Percentiles rank a stretch among this genome's conserved stretches.
Conservation (phyloP, 75 land plant genomes). For the Selaginella tamariscina region DNA sequence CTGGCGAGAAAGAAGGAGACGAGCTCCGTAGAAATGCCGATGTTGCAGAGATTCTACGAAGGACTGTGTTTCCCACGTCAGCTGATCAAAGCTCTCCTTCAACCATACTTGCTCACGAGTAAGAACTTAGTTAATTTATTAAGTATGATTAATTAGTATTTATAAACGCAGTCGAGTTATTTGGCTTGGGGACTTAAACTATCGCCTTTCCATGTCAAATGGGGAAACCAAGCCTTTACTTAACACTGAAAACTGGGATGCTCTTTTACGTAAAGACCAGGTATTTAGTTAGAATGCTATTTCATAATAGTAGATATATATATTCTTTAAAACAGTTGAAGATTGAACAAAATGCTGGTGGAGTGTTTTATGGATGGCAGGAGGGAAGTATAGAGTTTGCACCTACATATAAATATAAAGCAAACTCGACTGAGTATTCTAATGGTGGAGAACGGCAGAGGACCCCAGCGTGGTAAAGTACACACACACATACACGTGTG, state of each 20-base stretch:
- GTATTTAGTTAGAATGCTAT: constrained; percentile 17
- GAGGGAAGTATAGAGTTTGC: constrained; percentile 70
- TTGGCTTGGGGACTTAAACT: constrained; percentile 86
- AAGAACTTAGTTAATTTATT: too few species aligned
- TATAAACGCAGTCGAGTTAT: constrained; percentile 41
- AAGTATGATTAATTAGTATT: too few species aligned
- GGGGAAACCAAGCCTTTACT: constrained; percentile 30
- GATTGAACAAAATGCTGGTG: constrained; percentile 53
- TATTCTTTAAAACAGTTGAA: constrained; percentile 37
- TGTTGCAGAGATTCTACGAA: constrained; percentile 51
- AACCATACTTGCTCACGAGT: constrained; percentile 72
- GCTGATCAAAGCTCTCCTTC: constrained; percentile 32
- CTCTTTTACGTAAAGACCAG: constrained; percentile 58
- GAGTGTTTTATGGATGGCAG: constrained; percentile 83
- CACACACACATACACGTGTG: not conserved
- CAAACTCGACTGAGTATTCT: constrained; percentile 36
- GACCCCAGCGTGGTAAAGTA: constrained; percentile 67
- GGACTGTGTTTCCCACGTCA: constrained; percentile 38
- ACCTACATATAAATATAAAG: constrained; percentile 77
- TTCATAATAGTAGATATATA: not conserved
- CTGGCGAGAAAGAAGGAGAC: constrained; percentile 76
- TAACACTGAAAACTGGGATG: constrained; percentile 43
- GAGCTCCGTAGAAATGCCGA: constrained; percentile 58
- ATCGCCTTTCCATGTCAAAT: constrained; percentile 40
- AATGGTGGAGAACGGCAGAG: constrained; percentile 55